Percentiles rank a stretch among this genome's conserved stretches.
Evolutionary conservation across 2,329 filamentous ascomycete genomes (phyloP).

Genomic region (Ophiocordyceps unilateralis): DNA sequence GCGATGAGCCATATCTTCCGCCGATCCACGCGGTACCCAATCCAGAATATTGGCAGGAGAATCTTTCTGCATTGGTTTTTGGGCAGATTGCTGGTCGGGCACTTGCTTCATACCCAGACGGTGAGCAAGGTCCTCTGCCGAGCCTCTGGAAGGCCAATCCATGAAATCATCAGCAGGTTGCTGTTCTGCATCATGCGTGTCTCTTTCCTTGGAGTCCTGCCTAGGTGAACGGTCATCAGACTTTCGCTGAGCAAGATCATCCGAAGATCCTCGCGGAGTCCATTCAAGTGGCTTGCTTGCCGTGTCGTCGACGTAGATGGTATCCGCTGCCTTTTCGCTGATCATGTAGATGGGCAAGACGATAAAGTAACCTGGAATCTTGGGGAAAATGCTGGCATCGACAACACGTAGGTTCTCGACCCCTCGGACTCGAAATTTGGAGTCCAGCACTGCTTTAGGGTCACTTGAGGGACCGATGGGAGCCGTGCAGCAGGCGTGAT

Average conservation of each 20-base stretch:
- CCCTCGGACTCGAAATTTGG: slow-evolving; percentile 34
- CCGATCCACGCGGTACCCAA: not conserved
- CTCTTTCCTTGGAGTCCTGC: too few relatives aligned
- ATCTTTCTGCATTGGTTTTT: too few relatives aligned
- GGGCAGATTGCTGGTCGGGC: too few relatives aligned
- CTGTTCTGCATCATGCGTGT: too few relatives aligned
- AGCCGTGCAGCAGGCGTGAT: slow-evolving; percentile 38
- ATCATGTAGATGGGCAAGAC: slow-evolving; percentile 34
- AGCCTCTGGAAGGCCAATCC: too few relatives aligned
- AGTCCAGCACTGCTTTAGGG: slow-evolving; percentile 35
- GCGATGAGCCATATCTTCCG: not conserved
- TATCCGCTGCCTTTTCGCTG: slow-evolving; percentile 33
- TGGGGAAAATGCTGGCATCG: slow-evolving; percentile 37
- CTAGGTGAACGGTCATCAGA: too few relatives aligned
- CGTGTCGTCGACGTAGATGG: slow-evolving; percentile 2
- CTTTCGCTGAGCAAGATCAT: too few relatives aligned
- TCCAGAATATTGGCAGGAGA: not conserved
- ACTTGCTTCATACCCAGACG: too few relatives aligned
- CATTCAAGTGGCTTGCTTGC: not conserved
- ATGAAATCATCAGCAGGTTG: too few relatives aligned
- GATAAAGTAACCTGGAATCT: slow-evolving; percentile 30
- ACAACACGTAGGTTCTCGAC: slow-evolving; percentile 38
- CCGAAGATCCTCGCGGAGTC: too few relatives aligned
- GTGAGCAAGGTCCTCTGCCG: too few relatives aligned
- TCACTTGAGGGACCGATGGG: slow-evolving; percentile 37